These are phyloP conservation scores for Jaltomata sinuosa DNA, from an alignment of 257 asterid species.

Conservation along the genomic window DNA sequence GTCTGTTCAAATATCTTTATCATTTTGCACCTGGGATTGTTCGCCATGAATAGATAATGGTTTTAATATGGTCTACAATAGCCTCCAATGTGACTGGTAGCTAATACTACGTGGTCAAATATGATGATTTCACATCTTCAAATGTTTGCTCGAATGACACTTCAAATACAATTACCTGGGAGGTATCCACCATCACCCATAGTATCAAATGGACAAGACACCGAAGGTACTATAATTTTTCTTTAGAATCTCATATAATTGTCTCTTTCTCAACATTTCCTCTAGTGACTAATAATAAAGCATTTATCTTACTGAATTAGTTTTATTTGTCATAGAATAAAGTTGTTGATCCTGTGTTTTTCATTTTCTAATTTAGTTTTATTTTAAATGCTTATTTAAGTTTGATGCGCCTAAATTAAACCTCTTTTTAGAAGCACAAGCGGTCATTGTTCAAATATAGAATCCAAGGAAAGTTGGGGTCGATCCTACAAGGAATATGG, in stretches of 20 bases:
- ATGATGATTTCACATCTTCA: constrained; percentile 78
- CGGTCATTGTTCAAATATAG: too few relatives aligned
- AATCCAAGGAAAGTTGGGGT: too few relatives aligned
- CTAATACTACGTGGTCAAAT: constrained; percentile 68
- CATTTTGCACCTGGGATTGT: not conserved
- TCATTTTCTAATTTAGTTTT: not conserved
- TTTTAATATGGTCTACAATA: not conserved
- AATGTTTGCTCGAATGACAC: constrained; percentile 86
- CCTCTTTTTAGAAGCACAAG: too few relatives aligned
- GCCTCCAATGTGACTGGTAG: constrained; percentile 33
- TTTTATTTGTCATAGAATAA: not conserved
- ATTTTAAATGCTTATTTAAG: not conserved
- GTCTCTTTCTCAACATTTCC: not conserved
- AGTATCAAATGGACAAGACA: constrained; percentile 32
- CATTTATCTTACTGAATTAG: not conserved
- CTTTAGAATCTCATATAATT: not conserved
- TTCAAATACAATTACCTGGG: constrained; percentile 79
- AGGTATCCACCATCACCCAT: constrained; percentile 77
- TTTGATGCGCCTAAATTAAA: too few relatives aligned
- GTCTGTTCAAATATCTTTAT: not conserved
- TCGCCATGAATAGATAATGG: not conserved
- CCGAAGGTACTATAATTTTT: constrained; percentile 23
- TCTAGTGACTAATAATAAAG: not conserved
- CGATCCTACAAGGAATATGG: too few relatives aligned
- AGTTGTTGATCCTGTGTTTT: too few relatives aligned